Conservation (phyloP, 2,329 filamentous ascomycete genomes). For the Penicillium sp. region DNA sequence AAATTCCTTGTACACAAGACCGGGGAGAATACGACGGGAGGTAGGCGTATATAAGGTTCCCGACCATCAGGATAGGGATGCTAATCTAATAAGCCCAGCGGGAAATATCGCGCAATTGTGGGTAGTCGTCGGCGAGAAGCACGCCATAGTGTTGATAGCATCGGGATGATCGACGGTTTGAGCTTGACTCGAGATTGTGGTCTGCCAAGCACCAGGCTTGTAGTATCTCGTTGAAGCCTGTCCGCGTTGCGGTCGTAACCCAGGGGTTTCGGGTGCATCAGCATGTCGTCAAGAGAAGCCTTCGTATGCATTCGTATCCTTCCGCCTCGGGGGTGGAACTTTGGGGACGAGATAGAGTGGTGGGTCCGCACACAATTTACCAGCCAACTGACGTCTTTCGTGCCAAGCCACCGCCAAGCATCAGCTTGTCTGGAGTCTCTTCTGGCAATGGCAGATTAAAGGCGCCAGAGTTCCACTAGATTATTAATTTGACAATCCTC, state of each 20-base stretch:
- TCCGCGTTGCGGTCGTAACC: not conserved
- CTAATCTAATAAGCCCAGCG: not conserved
- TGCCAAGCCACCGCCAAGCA: conserved; percentile 13
- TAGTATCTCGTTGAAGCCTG: not conserved
- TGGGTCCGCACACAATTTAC: conserved; percentile 17
- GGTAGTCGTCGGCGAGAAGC: conserved; percentile 15
- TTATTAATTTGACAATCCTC: too few species aligned
- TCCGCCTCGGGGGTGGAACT: not conserved
- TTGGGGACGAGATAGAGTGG: not conserved
- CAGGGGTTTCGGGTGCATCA: not conserved
- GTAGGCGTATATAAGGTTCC: not conserved
- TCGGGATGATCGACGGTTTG: conserved; percentile 9
- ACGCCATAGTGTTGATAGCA: conserved; percentile 23
- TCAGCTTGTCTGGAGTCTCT: not conserved
- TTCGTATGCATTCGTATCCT: not conserved
- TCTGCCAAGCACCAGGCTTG: not conserved
- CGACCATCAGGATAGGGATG: not conserved
- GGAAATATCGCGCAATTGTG: conserved; percentile 21
- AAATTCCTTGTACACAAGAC: not conserved
- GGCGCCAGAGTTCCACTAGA: too few species aligned
- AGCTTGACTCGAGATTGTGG: not conserved
- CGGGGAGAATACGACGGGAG: not conserved
- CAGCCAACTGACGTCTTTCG: conserved; percentile 9
- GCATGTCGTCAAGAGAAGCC: not conserved
- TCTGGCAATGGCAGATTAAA: too few species aligned